These are phyloP conservation scores for Asclepias syriaca DNA, from an alignment of 257 asterid genomes.

Conservation along the genomic window DNA sequence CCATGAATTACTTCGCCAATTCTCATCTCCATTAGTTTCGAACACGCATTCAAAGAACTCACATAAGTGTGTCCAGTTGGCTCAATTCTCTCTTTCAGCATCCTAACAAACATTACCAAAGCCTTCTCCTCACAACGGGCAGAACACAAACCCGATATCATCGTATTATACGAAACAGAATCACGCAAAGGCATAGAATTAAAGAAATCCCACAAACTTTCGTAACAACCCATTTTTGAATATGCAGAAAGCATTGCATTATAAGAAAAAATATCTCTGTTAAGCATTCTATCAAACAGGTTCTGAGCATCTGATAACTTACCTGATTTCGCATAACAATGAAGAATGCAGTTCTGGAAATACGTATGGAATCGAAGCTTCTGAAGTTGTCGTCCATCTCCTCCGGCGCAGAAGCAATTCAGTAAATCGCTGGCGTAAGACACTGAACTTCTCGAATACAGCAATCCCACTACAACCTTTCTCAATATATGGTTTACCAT, in stretches of 20 bases:
- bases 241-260: neutral
- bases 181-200: neutral
- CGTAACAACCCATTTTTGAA: neutral
- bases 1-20: slow-evolving; percentile 2
- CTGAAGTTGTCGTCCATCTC: neutral
- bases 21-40: slow-evolving; percentile 3
- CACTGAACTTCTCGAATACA: neutral
- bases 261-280: slow-evolving; percentile 4
- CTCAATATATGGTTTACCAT: neutral
- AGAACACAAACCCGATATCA: neutral
- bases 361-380: neutral
- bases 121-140: neutral
- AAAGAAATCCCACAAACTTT: slow-evolving; percentile 1
- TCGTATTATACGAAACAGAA: slow-evolving; percentile 7
- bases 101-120: neutral
- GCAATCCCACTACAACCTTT: neutral
- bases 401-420: neutral
- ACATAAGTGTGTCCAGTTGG: neutral
- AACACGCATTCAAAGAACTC: neutral
- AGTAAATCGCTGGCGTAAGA: neutral
- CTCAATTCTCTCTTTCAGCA: neutral
- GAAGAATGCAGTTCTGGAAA: neutral
- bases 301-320: neutral
- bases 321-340: neutral
- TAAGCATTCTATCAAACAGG: slow-evolving; percentile 3